phyloP scores from a whole-genome alignment of 768 basidiomycete species.

The Termitomyces sp. region DNA sequence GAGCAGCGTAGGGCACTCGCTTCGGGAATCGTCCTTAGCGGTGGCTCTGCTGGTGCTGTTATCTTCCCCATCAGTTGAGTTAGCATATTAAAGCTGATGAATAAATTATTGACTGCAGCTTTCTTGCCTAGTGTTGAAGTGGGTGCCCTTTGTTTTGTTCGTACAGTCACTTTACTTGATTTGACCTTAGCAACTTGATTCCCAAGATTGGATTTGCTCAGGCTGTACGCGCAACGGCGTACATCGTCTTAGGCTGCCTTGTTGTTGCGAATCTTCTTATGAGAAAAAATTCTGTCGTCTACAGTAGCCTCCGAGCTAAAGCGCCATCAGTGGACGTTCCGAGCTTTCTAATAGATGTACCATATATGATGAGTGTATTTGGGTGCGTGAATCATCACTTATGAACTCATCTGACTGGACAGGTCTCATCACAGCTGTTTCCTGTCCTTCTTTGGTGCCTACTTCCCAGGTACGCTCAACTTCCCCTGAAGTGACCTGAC shows the following conservation, averaged over 20 bases:
- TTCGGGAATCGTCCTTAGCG: constrained; percentile 25
- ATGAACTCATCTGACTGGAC: neutral
- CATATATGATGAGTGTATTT: constrained; percentile 23
- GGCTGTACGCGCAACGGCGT: constrained; percentile 19
- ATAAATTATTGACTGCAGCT: neutral
- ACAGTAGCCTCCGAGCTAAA: neutral
- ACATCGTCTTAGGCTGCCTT: constrained; percentile 17
- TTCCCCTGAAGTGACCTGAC: neutral
- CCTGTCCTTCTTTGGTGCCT: constrained; percentile 9
- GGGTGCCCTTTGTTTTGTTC: neutral
- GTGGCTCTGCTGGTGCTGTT: constrained; percentile 23
- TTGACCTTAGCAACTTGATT: no score
- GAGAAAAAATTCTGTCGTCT: constrained; percentile 4
- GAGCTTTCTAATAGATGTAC: constrained; percentile 25
- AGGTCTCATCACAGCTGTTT: neutral
- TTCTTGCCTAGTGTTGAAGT: constrained; percentile 18
- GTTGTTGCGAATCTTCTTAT: constrained; percentile 19
- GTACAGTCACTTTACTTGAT: constrained; percentile 16
- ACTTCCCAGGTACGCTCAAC: constrained; percentile 9
- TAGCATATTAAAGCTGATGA: neutral
- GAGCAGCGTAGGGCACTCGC: constrained; percentile 33
- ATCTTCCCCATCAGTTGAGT: constrained; percentile 28
- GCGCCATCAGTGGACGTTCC: neutral
- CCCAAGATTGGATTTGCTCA: constrained; percentile 21
- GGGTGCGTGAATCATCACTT: constrained; percentile 17